Conservation (phyloP, 2,329 filamentous ascomycete genomes). For the Colletotrichum scovillei region DNA sequence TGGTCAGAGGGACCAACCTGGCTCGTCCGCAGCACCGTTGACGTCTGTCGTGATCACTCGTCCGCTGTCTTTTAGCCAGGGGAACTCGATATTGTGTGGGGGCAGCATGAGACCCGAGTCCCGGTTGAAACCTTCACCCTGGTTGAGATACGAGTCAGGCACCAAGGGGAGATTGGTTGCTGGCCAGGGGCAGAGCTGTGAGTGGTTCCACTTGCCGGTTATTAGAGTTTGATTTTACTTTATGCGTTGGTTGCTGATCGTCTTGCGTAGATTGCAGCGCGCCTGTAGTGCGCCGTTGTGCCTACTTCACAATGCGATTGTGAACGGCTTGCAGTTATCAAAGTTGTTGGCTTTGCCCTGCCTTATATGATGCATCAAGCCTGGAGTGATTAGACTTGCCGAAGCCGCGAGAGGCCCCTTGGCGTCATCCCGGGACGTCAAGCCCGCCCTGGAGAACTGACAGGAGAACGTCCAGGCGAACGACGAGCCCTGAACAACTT, state of each 20-base stretch:
- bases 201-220: constrained; percentile 32
- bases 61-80: constrained; percentile 18
- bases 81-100: constrained; percentile 17
- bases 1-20: constrained; percentile 26
- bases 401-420: neutral
- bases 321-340: neutral
- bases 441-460: neutral
- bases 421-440: neutral
- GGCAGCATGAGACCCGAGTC: constrained; percentile 18
- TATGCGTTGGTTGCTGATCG: constrained; percentile 30
- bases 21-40: constrained; percentile 11
- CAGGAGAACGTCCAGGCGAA: neutral
- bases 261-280: constrained; percentile 16
- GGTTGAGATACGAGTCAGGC: constrained; percentile 30
- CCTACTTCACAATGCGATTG: constrained; percentile 6
- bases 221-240: constrained; percentile 35
- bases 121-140: constrained; percentile 32
- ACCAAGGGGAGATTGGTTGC: constrained; percentile 22
- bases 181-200: constrained; percentile 9
- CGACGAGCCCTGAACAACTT: neutral
- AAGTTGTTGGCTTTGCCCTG: neutral
- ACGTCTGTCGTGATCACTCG: constrained; percentile 31
- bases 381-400: neutral
- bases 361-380: neutral
- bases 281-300: constrained; percentile 9